These are phyloP conservation scores for Phytophthora chlamydospora DNA, from an alignment of 352 stramenopile species.

Conservation along the genomic window DNA sequence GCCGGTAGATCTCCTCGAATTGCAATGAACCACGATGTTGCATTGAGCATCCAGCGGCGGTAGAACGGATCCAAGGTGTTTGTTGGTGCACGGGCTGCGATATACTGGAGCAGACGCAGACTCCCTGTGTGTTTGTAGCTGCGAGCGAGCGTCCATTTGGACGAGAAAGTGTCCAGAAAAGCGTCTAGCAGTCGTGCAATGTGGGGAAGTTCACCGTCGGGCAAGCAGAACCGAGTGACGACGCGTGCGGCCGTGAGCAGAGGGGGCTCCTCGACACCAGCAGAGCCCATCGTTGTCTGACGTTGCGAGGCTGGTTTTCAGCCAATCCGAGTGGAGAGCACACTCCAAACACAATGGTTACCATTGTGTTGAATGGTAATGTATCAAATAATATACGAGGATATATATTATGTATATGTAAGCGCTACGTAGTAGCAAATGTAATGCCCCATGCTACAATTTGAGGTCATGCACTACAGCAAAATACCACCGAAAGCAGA, in stretches of 20 bases:
- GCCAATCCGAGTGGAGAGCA: conserved; percentile 22
- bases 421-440: too few species aligned
- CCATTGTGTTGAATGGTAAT: too few species aligned
- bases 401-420: too few species aligned
- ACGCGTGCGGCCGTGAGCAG: conserved; percentile 20
- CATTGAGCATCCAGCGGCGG: conserved; percentile 31
- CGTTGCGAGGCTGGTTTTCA: conserved; percentile 8
- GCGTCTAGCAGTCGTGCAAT: conserved; percentile 22
- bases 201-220: conserved; percentile 11
- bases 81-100: conserved; percentile 13
- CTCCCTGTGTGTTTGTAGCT: conserved; percentile 25
- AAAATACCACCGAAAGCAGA: too few species aligned
- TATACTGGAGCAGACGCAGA: conserved; percentile 26
- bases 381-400: too few species aligned
- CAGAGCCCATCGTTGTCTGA: conserved; percentile 9
- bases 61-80: conserved; percentile 31
- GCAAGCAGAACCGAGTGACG: conserved; percentile 24
- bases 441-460: too few species aligned
- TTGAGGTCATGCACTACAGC: too few species aligned
- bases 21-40: conserved; percentile 21
- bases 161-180: conserved; percentile 31
- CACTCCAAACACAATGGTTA: too few species aligned
- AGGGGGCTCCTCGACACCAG: conserved; percentile 5
- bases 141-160: conserved; percentile 21
- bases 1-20: conserved; percentile 23